Percentiles rank a stretch among this genome's conserved stretches.
These are phyloP conservation scores for Phyllosticta paracitricarpa DNA, from an alignment of 2,329 filamentous ascomycete species.

Conservation along the genomic window DNA sequence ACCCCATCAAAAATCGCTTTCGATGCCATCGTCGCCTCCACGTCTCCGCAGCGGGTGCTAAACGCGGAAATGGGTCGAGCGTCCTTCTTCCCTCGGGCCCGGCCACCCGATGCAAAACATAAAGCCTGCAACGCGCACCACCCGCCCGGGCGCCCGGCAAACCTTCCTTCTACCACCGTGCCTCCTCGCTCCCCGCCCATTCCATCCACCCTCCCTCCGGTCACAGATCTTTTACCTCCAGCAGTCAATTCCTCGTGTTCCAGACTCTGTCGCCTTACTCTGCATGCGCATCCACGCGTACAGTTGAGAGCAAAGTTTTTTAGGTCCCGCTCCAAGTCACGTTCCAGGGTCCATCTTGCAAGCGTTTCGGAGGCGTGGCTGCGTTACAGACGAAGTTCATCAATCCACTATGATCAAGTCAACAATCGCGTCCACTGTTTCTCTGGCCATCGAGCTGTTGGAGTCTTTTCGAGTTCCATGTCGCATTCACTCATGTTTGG, in stretches of 20 bases:
- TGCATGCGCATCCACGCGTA: not conserved
- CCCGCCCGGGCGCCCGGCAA: not conserved
- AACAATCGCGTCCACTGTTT: too few species aligned
- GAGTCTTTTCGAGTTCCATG: too few species aligned
- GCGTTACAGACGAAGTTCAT: too few species aligned
- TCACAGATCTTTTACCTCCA: not conserved
- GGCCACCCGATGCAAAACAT: not conserved
- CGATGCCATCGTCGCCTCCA: not conserved
- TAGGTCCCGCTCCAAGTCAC: not conserved
- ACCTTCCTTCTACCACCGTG: not conserved
- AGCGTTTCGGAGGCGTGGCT: too few species aligned
- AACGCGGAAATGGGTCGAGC: not conserved
- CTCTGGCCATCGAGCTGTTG: too few species aligned
- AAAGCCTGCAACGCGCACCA: not conserved
- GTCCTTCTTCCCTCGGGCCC: not conserved
- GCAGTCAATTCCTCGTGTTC: not conserved
- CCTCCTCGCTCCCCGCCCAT: not conserved
- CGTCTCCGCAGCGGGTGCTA: not conserved
- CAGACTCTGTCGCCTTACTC: not conserved
- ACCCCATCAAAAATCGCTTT: not conserved
- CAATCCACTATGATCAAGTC: too few species aligned
- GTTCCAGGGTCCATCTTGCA: not conserved
- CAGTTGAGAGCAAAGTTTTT: not conserved
- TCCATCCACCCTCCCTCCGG: not conserved
- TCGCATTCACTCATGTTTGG: too few species aligned